phyloP scores from a whole-genome alignment of 2,329 filamentous ascomycete species.

The Colletotrichum cordylinicola region DNA sequence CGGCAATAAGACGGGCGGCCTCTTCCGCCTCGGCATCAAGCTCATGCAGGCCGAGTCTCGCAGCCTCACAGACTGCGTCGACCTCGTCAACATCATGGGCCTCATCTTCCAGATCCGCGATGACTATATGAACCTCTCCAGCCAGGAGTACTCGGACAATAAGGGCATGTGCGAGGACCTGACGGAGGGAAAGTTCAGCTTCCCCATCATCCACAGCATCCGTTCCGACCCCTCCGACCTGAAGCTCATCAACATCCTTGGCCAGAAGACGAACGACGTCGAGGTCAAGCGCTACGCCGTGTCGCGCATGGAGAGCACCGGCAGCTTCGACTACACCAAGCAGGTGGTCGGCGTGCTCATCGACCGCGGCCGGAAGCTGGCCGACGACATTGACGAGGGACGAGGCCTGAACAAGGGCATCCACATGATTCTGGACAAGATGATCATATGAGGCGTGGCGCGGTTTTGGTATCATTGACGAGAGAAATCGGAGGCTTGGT shows the following conservation, averaged over 20 bases:
- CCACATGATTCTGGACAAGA: slow-evolving; percentile 72
- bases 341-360: slow-evolving; percentile 69
- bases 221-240: slow-evolving; percentile 75
- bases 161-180: slow-evolving; percentile 96
- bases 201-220: slow-evolving; percentile 94
- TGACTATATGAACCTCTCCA: slow-evolving; percentile 90
- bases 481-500: neutral
- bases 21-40: slow-evolving; percentile 85
- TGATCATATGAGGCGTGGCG: slow-evolving; percentile 44
- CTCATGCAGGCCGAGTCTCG: slow-evolving; percentile 81
- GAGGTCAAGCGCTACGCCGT: slow-evolving; percentile 93
- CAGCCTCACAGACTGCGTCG: slow-evolving; percentile 71
- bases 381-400: slow-evolving; percentile 69
- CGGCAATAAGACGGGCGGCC: slow-evolving; percentile 85
- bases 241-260: slow-evolving; percentile 89
- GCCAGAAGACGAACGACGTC: slow-evolving; percentile 85
- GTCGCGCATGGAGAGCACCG: slow-evolving; percentile 86
- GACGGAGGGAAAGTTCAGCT: slow-evolving; percentile 96
- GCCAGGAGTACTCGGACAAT: slow-evolving; percentile 78
- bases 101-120: slow-evolving; percentile 90
- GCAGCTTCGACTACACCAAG: slow-evolving; percentile 87
- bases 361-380: slow-evolving; percentile 65
- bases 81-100: slow-evolving; percentile 84
- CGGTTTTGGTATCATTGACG: neutral
- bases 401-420: slow-evolving; percentile 62